Conservation (phyloP, 176 grass and related monocot genomes). For the Stipa capillata region DNA sequence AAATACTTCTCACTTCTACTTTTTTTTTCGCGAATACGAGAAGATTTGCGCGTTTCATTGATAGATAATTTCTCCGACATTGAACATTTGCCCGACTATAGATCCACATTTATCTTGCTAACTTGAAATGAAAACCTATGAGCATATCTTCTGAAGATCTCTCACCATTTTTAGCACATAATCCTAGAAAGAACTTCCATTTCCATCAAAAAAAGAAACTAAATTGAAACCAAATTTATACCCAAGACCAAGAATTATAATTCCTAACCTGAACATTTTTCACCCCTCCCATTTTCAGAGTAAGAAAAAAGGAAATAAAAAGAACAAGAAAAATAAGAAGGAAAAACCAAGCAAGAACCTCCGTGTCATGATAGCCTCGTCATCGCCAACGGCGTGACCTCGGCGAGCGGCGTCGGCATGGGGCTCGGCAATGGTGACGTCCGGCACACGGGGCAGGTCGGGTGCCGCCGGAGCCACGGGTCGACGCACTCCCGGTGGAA, state of each 20-base stretch:
- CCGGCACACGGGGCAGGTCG: conserved; percentile 90
- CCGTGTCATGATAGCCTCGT: conserved; percentile 13
- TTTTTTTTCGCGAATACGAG: too few species aligned
- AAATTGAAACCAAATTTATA: conserved; percentile 27
- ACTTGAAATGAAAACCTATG: neutral
- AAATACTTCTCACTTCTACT: neutral
- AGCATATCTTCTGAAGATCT: neutral
- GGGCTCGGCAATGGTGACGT: conserved; percentile 80
- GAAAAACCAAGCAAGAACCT: neutral
- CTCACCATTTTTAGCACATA: neutral
- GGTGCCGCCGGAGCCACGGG: conserved; percentile 67
- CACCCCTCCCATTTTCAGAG: neutral
- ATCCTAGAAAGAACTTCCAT: neutral
- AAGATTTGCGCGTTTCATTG: too few species aligned
- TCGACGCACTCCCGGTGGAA: conserved; percentile 85
- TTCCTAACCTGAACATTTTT: conserved; percentile 12
- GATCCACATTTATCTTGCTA: neutral
- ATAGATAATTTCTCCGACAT: neutral
- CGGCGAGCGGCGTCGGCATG: conserved; percentile 67
- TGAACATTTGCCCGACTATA: neutral
- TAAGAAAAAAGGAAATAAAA: neutral
- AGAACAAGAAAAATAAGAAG: neutral
- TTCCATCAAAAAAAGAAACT: neutral
- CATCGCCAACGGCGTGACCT: conserved; percentile 49
- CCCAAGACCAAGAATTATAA: conserved; percentile 6